Conservation (phyloP, 306 rosid species). For the Abrus pulchellus region DNA sequence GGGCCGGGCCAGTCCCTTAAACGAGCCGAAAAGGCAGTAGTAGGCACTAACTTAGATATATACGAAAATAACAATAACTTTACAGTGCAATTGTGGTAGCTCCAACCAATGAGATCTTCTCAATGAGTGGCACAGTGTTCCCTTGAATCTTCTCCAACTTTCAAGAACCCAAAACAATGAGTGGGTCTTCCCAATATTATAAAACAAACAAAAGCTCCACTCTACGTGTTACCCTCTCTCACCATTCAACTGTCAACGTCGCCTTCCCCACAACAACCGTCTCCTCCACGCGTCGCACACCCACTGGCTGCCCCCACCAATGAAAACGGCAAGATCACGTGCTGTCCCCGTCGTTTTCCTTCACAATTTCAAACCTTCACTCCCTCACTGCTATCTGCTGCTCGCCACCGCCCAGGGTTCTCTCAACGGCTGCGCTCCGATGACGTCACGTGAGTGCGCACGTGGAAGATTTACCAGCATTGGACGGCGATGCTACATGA, state of each 20-base stretch:
- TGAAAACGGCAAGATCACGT: constrained; percentile 39
- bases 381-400: background rate
- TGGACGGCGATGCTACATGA: constrained; percentile 47
- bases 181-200: background rate
- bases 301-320: background rate
- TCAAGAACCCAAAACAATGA: background rate
- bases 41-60: background rate
- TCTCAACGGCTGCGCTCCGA: background rate
- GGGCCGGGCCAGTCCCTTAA: background rate
- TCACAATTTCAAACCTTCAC: constrained; percentile 13
- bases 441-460: constrained; percentile 16
- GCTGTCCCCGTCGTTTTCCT: constrained; percentile 28
- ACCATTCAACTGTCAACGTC: constrained; percentile 36
- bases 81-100: background rate
- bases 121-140: background rate
- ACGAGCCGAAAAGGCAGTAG: background rate
- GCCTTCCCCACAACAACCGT: background rate
- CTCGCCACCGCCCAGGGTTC: constrained; percentile 34
- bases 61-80: no score
- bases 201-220: background rate
- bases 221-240: constrained; percentile 11
- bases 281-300: constrained; percentile 36
- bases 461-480: constrained; percentile 46
- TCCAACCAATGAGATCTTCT: no score
- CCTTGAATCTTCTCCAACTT: background rate